Evolutionary conservation across 257 asterid genomes (phyloP).

Genomic region (Penstemon newberryi): DNA sequence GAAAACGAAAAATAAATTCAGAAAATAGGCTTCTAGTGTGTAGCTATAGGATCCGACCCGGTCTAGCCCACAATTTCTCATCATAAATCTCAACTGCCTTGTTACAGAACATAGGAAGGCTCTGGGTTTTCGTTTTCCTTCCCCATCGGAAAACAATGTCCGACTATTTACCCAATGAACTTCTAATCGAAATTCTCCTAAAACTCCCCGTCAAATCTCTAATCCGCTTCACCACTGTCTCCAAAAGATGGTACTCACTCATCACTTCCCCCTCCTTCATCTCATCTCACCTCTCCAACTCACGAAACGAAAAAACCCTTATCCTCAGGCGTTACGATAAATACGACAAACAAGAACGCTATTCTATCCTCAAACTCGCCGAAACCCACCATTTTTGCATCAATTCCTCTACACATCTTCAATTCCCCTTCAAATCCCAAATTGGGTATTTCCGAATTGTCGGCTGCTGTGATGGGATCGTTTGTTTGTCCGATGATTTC

Average conservation of each 20-base stretch:
- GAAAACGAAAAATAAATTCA: too few relatives aligned
- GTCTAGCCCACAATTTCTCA: too few relatives aligned
- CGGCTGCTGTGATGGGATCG: slow-evolving; percentile 57
- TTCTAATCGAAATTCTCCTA: slow-evolving; percentile 43
- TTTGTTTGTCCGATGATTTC: slow-evolving; percentile 53
- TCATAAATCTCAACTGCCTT: too few relatives aligned
- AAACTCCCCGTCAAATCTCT: slow-evolving; percentile 51
- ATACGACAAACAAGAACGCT: slow-evolving; percentile 37
- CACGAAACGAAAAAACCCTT: slow-evolving; percentile 20
- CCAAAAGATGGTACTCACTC: slow-evolving; percentile 52
- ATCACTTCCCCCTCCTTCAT: slow-evolving; percentile 48
- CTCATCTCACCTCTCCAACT: slow-evolving; percentile 36
- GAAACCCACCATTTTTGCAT: slow-evolving; percentile 23
- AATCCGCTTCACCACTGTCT: slow-evolving; percentile 42
- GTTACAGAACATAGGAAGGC: too few relatives aligned
- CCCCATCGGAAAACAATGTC: slow-evolving; percentile 35
- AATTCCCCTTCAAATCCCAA: slow-evolving; percentile 38
- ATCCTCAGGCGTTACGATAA: slow-evolving; percentile 35
- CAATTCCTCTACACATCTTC: slow-evolving; percentile 30
- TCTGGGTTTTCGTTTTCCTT: background rate
- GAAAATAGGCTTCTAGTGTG: too few relatives aligned
- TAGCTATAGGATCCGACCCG: too few relatives aligned
- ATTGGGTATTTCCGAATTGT: slow-evolving; percentile 56
- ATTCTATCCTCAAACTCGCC: slow-evolving; percentile 26
- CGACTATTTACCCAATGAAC: slow-evolving; percentile 48